Base-by-base conservation (phyloP, 1,284 basidiomycete species). In the Hortiboletus rubellus region DNA sequence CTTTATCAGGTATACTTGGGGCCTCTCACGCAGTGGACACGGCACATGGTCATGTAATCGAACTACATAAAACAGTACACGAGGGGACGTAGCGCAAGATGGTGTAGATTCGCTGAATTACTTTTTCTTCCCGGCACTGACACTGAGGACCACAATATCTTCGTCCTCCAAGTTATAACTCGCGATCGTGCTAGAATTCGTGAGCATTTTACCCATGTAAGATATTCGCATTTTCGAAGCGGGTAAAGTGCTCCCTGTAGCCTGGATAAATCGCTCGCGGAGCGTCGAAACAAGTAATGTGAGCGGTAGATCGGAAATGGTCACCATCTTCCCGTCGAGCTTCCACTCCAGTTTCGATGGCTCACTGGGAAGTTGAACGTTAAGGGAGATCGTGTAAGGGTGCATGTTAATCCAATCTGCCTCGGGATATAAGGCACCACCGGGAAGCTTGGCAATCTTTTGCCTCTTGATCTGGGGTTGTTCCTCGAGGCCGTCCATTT, bases 111-210 rank as follows among this genome's bases (percentile, higher is more conserved):
- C 36, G 12, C 44, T n/a, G 36, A 27, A 60, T 77, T 79, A 87
- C 75, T 83, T 89, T 73, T 87, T 90, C 77, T 85, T 91, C 65
- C 80, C 79, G 63, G 92, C 89, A 65, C 87, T 84, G 46, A 96
- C 79, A 58, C 82, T 87, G 62, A 96, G 80, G 24, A 86, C 81
- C 24, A 97, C 72, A 54, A 84, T 58, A 69, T 96, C 94, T 63
- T 93, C 94, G 60, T 94, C 91, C 71, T 94, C 94, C 63, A 97
- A 70, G 69, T 97, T 97, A 68, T 92, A 89, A 63, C 80, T 84
- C 30, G 93, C 94, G 63, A 97, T 83, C 51, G 91, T 88, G 60
- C 84, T 86, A 56, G 81, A 80, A 73, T 96, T 97, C 57, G 89
- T 92, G 66, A 96, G 80, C 79, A 93, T 89, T 74, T 92, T 93